Percentiles rank a stretch among this genome's conserved stretches.
These are phyloP conservation scores for Fraxinus velutina DNA, from an alignment of 305 asterid species.

Conservation along the genomic window DNA sequence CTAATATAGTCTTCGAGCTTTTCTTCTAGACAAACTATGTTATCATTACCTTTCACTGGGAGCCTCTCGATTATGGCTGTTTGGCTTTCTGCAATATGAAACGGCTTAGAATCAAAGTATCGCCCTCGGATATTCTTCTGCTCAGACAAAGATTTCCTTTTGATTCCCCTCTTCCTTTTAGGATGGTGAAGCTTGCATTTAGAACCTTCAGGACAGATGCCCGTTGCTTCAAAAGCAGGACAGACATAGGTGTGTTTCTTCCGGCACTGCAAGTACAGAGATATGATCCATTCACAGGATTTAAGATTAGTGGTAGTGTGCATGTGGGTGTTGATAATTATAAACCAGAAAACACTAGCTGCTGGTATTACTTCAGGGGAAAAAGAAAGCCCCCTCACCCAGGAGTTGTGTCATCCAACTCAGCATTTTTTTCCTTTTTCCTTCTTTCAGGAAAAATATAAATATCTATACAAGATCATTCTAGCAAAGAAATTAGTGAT, in stretches of 20 bases:
- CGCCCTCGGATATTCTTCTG: conserved; percentile 64
- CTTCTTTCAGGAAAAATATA: background rate
- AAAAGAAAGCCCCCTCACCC: background rate
- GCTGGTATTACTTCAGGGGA: background rate
- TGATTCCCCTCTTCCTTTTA: conserved; percentile 52
- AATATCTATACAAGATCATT: background rate
- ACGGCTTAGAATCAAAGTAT: conserved; percentile 70
- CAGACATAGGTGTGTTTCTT: conserved; percentile 89
- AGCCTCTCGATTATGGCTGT: conserved; percentile 29
- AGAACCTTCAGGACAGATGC: conserved; percentile 61
- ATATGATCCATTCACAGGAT: conserved; percentile 59
- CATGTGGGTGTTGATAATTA: conserved; percentile 22
- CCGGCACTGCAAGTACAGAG: conserved; percentile 80
- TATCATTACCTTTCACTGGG: conserved; percentile 41
- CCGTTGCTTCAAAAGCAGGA: conserved; percentile 74
- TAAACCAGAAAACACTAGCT: conserved; percentile 12
- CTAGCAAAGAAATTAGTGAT: background rate
- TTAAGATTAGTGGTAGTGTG: conserved; percentile 44
- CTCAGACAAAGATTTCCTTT: conserved; percentile 46
- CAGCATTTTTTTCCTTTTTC: background rate
- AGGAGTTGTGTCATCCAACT: background rate
- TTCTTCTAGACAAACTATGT: conserved; percentile 40
- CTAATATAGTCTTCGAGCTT: conserved; percentile 63
- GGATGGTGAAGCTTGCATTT: conserved; percentile 99
- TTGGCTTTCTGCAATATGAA: conserved; percentile 34